Percentiles rank a stretch among this genome's conserved stretches.
These are phyloP conservation scores for Ambrosia artemisiifolia DNA, from an alignment of 129 eudicot species.

Conservation along the genomic window DNA sequence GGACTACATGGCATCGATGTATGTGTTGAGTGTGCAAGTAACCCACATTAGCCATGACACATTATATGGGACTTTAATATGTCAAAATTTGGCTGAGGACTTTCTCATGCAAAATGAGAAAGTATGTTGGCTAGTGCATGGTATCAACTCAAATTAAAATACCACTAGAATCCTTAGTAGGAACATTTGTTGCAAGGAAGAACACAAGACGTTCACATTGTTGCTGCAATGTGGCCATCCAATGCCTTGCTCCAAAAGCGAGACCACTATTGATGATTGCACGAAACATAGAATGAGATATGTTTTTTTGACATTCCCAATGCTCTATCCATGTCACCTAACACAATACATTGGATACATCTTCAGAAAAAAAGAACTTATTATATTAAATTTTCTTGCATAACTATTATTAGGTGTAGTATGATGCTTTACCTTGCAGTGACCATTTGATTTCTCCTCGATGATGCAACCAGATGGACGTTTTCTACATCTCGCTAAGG, in stretches of 20 bases:
- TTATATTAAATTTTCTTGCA: neutral
- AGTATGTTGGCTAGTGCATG: neutral
- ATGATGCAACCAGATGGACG: constrained; percentile 95
- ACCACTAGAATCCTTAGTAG: constrained; percentile 89
- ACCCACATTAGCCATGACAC: neutral
- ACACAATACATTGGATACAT: constrained; percentile 11
- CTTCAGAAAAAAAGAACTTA: neutral
- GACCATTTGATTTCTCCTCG: constrained; percentile 81
- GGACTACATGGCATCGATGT: neutral
- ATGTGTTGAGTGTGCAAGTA: neutral
- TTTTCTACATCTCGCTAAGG: constrained; percentile 72
- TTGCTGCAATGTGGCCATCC: constrained; percentile 92
- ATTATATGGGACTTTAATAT: neutral
- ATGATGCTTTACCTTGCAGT: constrained; percentile 60
- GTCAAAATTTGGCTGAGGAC: neutral
- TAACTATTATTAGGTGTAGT: neutral
- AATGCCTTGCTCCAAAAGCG: constrained; percentile 95
- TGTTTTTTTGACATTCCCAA: constrained; percentile 67
- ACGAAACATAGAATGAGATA: constrained; percentile 62
- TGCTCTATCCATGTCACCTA: constrained; percentile 99
- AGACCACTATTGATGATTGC: constrained; percentile 73
- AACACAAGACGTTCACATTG: constrained; percentile 89
- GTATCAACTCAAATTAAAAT: constrained; percentile 5
- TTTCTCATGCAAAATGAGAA: neutral
- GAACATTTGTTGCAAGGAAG: constrained; percentile 89